phyloP scores from a whole-genome alignment of 371 early-diverging fungal genomes.

The Conidiobolus incongruus region DNA sequence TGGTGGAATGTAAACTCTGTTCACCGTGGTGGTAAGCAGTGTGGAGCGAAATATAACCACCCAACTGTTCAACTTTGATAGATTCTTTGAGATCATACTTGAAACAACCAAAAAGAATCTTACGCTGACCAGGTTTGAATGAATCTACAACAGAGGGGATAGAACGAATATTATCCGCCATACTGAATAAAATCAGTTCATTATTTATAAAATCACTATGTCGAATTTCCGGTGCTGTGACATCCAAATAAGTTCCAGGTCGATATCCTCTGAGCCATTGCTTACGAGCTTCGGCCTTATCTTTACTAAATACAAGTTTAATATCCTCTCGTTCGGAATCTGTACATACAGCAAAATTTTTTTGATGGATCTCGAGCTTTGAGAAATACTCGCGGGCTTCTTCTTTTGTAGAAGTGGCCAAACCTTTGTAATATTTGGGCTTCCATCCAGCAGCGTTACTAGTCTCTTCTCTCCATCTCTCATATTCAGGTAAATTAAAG shows the following conservation, averaged over 20 bases:
- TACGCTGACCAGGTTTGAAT: slow-evolving; percentile 98
- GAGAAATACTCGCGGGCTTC: slow-evolving; percentile 96
- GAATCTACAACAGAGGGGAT: slow-evolving; percentile 98
- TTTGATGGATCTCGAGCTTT: slow-evolving; percentile 59
- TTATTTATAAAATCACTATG: slow-evolving; percentile 94
- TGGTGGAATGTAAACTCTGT: slow-evolving; percentile 65
- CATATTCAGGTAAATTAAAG: slow-evolving; percentile 96
- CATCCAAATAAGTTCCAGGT: slow-evolving; percentile 92
- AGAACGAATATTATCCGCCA: slow-evolving; percentile 95
- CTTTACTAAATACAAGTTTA: slow-evolving; percentile 98
- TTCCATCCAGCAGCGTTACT: slow-evolving; percentile 48
- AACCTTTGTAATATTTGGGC: slow-evolving; percentile 39
- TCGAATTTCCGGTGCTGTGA: slow-evolving; percentile 46
- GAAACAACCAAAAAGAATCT: slow-evolving; percentile 88
- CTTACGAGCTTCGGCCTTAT: slow-evolving; percentile 91
- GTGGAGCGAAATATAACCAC: slow-evolving; percentile 87
- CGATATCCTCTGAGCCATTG: slow-evolving; percentile 80
- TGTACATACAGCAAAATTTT: slow-evolving; percentile 46
- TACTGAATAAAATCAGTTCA: slow-evolving; percentile 92
- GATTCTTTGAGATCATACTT: slow-evolving; percentile 69
- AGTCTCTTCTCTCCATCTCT: slow-evolving; percentile 58
- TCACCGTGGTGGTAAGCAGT: slow-evolving; percentile 99
- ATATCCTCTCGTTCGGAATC: slow-evolving; percentile 60
- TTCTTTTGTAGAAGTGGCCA: slow-evolving; percentile 83
- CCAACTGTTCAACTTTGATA: slow-evolving; percentile 93